These are phyloP conservation scores for Perilla frutescens DNA, from an alignment of 257 asterid genomes.

Conservation along the genomic window DNA sequence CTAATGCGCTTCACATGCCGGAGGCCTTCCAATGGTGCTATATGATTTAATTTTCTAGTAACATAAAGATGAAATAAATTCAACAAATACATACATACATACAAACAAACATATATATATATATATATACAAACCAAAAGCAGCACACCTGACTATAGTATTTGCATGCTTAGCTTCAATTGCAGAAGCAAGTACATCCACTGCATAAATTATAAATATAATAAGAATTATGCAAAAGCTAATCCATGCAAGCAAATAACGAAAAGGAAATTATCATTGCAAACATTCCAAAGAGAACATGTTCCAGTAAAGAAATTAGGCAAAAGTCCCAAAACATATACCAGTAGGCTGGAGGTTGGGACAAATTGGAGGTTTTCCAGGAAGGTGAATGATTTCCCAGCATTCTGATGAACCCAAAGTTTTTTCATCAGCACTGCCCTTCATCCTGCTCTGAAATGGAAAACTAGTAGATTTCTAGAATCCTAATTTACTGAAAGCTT, in stretches of 20 bases:
- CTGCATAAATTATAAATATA: slow-evolving; percentile 40
- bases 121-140: slow-evolving; percentile 15
- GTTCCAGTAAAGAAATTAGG: no score
- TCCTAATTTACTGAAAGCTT: slow-evolving; percentile 19
- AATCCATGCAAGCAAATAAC: neutral
- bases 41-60: slow-evolving; percentile 73
- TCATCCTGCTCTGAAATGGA: slow-evolving; percentile 35
- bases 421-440: slow-evolving; percentile 31
- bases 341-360: slow-evolving; percentile 82
- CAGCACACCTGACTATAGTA: slow-evolving; percentile 64
- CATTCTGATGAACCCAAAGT: slow-evolving; percentile 18
- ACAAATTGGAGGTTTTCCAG: slow-evolving; percentile 59
- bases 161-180: slow-evolving; percentile 79
- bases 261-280: neutral
- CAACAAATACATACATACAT: neutral
- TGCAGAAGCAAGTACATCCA: slow-evolving; percentile 63
- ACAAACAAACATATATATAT: neutral
- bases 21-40: slow-evolving; percentile 83
- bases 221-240: neutral
- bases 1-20: slow-evolving; percentile 89
- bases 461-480: neutral
- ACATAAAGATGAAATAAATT: slow-evolving; percentile 15
- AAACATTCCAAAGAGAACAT: neutral
- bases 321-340: slow-evolving; percentile 27
- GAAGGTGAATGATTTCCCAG: slow-evolving; percentile 74